Conservation (phyloP, 768 basidiomycete species). For the Phaffia tasmanica region DNA sequence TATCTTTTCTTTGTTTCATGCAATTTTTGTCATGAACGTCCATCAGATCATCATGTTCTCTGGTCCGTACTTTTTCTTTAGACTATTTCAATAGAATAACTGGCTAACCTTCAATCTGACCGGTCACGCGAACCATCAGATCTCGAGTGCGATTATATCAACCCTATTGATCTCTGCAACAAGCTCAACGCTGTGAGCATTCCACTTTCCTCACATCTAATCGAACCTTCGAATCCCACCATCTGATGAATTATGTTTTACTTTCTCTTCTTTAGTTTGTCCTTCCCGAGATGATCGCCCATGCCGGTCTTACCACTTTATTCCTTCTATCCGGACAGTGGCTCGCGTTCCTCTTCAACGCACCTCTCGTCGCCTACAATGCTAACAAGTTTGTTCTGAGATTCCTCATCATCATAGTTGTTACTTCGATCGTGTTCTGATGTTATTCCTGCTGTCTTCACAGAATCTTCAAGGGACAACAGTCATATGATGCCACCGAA, state of each 20-base stretch:
- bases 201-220: background rate
- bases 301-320: conserved; percentile 75
- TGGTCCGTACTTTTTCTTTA: conserved; percentile 34
- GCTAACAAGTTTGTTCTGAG: conserved; percentile 69
- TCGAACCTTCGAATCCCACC: background rate
- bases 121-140: conserved; percentile 3
- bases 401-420: background rate
- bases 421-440: background rate
- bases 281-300: conserved; percentile 87
- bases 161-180: conserved; percentile 99
- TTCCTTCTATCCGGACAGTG: conserved; percentile 97
- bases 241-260: background rate
- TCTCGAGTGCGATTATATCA: conserved; percentile 63
- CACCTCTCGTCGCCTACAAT: conserved; percentile 75
- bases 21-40: background rate
- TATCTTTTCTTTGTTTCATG: background rate
- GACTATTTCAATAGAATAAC: too few relatives aligned
- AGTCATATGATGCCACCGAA: conserved; percentile 99
- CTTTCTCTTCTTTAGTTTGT: conserved; percentile 59
- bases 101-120: too few relatives aligned
- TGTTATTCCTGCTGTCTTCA: background rate
- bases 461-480: conserved; percentile 82
- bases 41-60: conserved; percentile 98
- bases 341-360: conserved; percentile 80
- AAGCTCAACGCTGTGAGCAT: conserved; percentile 83